Percentiles rank a stretch among this genome's conserved stretches.
Conservation (phyloP, 2,329 filamentous ascomycete species). For the Chrysosporium queenslandicum region DNA sequence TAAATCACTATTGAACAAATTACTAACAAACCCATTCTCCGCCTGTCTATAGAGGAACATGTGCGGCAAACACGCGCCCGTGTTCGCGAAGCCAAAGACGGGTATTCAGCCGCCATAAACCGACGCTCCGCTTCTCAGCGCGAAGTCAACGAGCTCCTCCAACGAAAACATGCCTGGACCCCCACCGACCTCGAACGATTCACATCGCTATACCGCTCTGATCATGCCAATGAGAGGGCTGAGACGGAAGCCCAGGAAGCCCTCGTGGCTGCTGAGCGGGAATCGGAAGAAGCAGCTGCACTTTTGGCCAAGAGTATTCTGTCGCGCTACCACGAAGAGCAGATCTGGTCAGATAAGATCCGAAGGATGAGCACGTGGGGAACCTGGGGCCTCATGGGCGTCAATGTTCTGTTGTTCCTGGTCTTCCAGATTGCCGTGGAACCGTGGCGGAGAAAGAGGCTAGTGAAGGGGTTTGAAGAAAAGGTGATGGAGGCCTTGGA, state of each 20-base stretch:
- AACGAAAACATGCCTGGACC: constrained; percentile 87
- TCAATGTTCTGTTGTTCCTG: constrained; percentile 84
- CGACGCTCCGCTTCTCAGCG: constrained; percentile 82
- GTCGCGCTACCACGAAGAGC: constrained; percentile 92
- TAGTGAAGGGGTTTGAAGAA: constrained; percentile 75
- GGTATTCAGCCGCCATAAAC: constrained; percentile 73
- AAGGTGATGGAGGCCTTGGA: constrained; percentile 61
- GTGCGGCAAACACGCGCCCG: constrained; percentile 48
- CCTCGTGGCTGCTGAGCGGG: constrained; percentile 64
- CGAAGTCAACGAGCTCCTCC: constrained; percentile 87
- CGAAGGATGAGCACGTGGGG: constrained; percentile 95
- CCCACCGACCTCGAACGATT: constrained; percentile 84
- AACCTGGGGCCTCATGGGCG: constrained; percentile 94
- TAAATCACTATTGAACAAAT: background rate
- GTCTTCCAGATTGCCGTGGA: constrained; percentile 81
- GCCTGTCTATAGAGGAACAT: constrained; percentile 37
- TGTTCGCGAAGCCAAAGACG: constrained; percentile 61
- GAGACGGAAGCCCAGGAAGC: constrained; percentile 62
- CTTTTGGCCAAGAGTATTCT: constrained; percentile 74
- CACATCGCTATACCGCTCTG: constrained; percentile 79
- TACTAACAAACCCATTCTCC: constrained; percentile 12
- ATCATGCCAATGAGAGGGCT: constrained; percentile 84
- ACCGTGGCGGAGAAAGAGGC: constrained; percentile 72
- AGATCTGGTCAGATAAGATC: constrained; percentile 98
- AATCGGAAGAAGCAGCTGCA: constrained; percentile 66